Evolutionary conservation across 1,139 yeast genomes (phyloP).

Genomic region (Debaryomyces singareniensis): DNA sequence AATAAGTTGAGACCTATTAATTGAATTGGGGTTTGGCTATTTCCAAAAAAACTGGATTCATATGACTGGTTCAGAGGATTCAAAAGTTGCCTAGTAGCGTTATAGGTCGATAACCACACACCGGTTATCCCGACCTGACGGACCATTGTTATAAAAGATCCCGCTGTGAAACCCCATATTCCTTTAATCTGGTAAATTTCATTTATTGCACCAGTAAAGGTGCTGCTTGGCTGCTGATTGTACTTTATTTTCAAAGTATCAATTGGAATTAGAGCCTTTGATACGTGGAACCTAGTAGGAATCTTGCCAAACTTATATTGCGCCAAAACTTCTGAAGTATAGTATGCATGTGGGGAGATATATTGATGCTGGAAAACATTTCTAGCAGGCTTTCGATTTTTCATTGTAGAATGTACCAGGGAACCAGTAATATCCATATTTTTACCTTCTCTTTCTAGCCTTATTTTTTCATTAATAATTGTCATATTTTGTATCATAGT

Average conservation of each 20-base stretch:
- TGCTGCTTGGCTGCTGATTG: constrained; percentile 49
- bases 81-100: constrained; percentile 63
- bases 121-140: constrained; percentile 77
- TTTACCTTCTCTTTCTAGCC: constrained; percentile 14
- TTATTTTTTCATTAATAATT: constrained; percentile 26
- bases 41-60: constrained; percentile 44
- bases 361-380: constrained; percentile 29
- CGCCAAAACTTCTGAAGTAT: constrained; percentile 27
- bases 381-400: constrained; percentile 20
- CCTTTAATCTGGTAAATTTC: constrained; percentile 79
- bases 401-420: constrained; percentile 10
- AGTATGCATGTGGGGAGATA: constrained; percentile 41
- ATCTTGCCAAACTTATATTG: constrained; percentile 21
- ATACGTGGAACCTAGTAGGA: constrained; percentile 17
- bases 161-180: constrained; percentile 70
- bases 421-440: constrained; percentile 25
- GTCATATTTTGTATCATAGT: constrained; percentile 71
- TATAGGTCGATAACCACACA: constrained; percentile 80
- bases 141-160: constrained; percentile 69
- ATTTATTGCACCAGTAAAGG: constrained; percentile 45
- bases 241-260: constrained; percentile 32
- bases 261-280: constrained; percentile 5
- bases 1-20: constrained; percentile 49
- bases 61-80: constrained; percentile 45
- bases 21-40: constrained; percentile 32